These are phyloP conservation scores for Mycena vitilis DNA, from an alignment of 768 basidiomycete genomes.

Conservation along the genomic window DNA sequence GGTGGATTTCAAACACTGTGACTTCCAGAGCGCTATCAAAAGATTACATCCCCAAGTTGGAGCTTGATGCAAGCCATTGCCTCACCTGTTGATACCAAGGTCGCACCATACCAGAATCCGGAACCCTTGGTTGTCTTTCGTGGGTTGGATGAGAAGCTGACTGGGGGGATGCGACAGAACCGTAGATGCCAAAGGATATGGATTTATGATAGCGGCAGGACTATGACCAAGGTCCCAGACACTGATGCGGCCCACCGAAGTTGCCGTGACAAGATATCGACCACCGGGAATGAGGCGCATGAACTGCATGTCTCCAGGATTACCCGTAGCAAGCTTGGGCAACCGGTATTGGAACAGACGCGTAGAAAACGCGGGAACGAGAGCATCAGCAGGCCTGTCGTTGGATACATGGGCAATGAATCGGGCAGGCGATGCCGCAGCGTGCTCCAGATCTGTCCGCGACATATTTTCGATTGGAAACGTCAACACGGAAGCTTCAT, in stretches of 20 bases:
- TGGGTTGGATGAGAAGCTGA: slow-evolving; percentile 22
- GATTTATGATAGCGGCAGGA: slow-evolving; percentile 30
- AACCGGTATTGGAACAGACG: slow-evolving; percentile 34
- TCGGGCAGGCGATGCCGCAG: slow-evolving; percentile 40
- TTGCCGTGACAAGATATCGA: slow-evolving; percentile 43
- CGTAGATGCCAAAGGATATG: slow-evolving; percentile 28
- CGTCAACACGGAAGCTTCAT: slow-evolving; percentile 37
- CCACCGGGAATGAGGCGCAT: slow-evolving; percentile 46
- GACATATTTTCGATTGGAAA: slow-evolving; percentile 44
- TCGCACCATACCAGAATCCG: slow-evolving; percentile 10
- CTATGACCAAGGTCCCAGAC: slow-evolving; percentile 45
- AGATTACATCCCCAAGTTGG: background rate
- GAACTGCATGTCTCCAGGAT: slow-evolving; percentile 19
- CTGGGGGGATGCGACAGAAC: background rate
- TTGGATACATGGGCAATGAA: slow-evolving; percentile 32
- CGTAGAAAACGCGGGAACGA: slow-evolving; percentile 25
- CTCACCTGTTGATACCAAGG: background rate
- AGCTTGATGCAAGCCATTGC: slow-evolving; percentile 1
- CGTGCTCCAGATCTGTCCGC: slow-evolving; percentile 41
- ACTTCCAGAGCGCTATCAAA: slow-evolving; percentile 3
- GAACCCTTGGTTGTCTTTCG: slow-evolving; percentile 2
- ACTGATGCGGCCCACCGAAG: slow-evolving; percentile 30
- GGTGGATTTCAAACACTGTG: slow-evolving; percentile 23
- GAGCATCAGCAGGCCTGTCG: background rate
- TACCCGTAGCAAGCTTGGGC: slow-evolving; percentile 14